phyloP scores from a whole-genome alignment of 2,329 filamentous ascomycete genomes.

The Spiromastix sp. region DNA sequence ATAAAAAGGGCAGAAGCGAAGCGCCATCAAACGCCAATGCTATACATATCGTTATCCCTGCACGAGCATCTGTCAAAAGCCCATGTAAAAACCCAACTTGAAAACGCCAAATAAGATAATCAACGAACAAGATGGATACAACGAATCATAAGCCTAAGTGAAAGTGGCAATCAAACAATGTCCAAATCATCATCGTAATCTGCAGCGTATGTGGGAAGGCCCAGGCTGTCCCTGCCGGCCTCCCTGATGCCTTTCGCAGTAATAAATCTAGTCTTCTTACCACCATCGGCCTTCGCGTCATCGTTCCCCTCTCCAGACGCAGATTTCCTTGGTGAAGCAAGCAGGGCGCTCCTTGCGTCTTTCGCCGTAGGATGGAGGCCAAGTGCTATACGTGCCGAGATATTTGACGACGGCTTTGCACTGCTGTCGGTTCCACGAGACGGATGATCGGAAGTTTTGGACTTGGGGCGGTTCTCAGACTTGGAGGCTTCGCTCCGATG shows the following conservation, averaged over 20 bases:
- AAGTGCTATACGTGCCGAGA: slow-evolving; percentile 10
- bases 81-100: too few species aligned
- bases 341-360: slow-evolving; percentile 28
- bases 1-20: too few species aligned
- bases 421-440: neutral
- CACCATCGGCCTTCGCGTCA: slow-evolving; percentile 16
- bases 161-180: too few species aligned
- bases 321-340: slow-evolving; percentile 29
- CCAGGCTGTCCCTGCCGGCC: slow-evolving; percentile 64
- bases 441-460: neutral
- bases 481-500: slow-evolving; percentile 15
- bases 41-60: too few species aligned
- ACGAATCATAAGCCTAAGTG: too few species aligned
- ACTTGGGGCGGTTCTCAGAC: neutral
- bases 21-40: too few species aligned
- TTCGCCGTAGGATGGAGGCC: slow-evolving; percentile 18
- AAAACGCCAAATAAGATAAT: too few species aligned
- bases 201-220: slow-evolving; percentile 31
- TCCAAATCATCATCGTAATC: slow-evolving; percentile 43
- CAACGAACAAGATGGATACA: too few species aligned
- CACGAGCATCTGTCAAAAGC: too few species aligned
- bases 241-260: slow-evolving; percentile 68
- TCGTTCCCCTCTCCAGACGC: slow-evolving; percentile 21
- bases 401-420: neutral
- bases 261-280: slow-evolving; percentile 67